Base-by-base conservation (phyloP, 805 yeast species). In the Candida yuanshanica region DNA sequence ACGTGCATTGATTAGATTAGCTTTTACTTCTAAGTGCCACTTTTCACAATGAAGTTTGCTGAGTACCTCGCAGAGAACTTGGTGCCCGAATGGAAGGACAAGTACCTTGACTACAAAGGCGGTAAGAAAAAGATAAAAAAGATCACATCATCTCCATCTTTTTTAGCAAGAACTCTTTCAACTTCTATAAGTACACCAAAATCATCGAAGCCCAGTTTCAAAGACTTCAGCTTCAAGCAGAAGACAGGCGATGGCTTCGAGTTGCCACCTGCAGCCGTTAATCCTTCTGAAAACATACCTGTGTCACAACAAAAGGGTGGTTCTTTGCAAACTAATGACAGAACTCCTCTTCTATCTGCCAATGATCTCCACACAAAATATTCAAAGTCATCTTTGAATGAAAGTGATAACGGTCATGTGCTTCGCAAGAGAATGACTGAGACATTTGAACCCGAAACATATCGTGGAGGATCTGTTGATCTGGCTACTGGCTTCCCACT, bases 51-150 rank as follows among this genome's bases (percentile, higher is more conserved):
- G 49, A 46, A 46, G 39, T 46, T 46, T 17, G 47, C 46, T 10
- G 47, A 43, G 27, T 34, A 43, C 27, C 39, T 53, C 11, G 40
- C 39, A 11, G 53, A 46, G 32, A 44, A 45, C 33, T 32, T 53
- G 36, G 83, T 84, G 42, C 95, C 96, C 5, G 95, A 84, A 54
- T 90, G 97, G 97, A 79, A 77, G 54, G 81, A 78, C 40, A 80
- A 81, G 54, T 90, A 90, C 56, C 69, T 90, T 25, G 83, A 86
- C 54, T 83, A 83, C 57, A 79, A 79, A 50, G 57, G 62, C 9
- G 62, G 64, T 24, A 57, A 55, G 50, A 57, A 57, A 51, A 49
- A 44, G 44, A 57, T 55, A 26, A 55, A 55, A 48, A 51, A 52
- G 41, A 40, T 57, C 16, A 46, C 50, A 6, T 39, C 36, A 27